phyloP scores from a whole-genome alignment of 1,284 basidiomycete species.

The Hortiboletus rubellus region DNA sequence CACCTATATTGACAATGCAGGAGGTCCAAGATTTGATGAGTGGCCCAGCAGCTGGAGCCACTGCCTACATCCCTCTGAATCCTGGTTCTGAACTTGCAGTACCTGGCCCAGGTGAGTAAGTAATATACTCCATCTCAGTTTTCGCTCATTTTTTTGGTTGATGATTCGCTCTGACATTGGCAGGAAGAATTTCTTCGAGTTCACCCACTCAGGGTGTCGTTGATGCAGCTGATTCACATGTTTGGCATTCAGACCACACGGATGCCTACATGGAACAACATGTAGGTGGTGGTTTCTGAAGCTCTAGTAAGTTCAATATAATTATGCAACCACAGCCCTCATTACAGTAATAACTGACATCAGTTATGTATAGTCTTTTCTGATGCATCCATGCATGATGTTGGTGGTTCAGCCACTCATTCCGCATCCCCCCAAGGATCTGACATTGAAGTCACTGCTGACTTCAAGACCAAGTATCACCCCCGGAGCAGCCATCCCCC shows the following conservation, averaged over 20 bases:
- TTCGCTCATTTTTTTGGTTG: not conserved
- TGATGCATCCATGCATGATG: not conserved
- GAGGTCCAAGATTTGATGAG: not conserved
- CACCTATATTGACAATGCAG: too few relatives aligned
- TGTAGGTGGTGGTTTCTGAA: not conserved
- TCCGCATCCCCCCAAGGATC: not conserved
- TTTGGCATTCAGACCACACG: not conserved
- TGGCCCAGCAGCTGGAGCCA: not conserved
- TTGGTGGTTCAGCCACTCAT: not conserved
- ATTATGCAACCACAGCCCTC: not conserved
- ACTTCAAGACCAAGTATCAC: slow-evolving; percentile 4
- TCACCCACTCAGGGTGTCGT: not conserved
- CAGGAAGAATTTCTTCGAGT: not conserved
- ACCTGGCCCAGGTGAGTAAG: too few relatives aligned
- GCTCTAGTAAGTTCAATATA: not conserved
- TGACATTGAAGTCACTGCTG: not conserved
- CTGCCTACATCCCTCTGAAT: not conserved
- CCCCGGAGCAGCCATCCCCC: not conserved
- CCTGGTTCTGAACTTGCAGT: too few relatives aligned
- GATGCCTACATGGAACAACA: not conserved
- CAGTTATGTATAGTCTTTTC: not conserved
- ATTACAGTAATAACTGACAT: not conserved
- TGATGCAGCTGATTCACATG: not conserved
- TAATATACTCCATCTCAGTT: too few relatives aligned
- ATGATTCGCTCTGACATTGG: not conserved